Base-by-base conservation (phyloP, 2,329 filamentous ascomycete genomes). In the Ceratocystis cacaofunesta region DNA sequence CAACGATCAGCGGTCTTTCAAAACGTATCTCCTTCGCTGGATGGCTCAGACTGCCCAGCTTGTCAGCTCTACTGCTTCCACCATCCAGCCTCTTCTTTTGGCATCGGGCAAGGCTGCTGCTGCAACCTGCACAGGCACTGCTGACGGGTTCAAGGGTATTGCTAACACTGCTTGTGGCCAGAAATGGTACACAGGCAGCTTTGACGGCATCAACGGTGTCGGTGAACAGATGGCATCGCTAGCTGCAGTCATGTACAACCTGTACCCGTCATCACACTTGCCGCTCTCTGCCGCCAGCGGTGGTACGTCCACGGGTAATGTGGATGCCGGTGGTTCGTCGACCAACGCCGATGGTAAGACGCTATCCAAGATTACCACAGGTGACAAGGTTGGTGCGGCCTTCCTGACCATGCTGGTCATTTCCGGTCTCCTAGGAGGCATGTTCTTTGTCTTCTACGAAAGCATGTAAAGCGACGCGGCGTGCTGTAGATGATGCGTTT, bases 11-110 rank as follows among this genome's bases (percentile, higher is more conserved):
- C 81, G 81, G 70, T 84, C 80, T 61, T 91, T 90, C 82, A 91
- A 91, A 75, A 87, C 85, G 10, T 90, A 89, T 73, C 77, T 90
- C 30, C 75, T 83, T 30, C 85, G 88, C 57, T 91, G 86, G 83
- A 74, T 86, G 72, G 79, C 82, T 0, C 76, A 76, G 19, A 80
- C 82, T 1, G 74, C 78, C 5, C 78, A 82, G 71, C 72, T 86
- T 70, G 82, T 80, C 1, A 80, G 84, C 0, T 77, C 78, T 68
- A 82, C 79, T 1, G 76, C 74, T 67, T 73, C 78, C 61, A 74
- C 71, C 3, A 80, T 86, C 68, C 76, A 77, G 70, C 76, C 78
- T 4, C 74, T 84, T n/a, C 73, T 87, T 55, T 72, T 74, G 41
- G 72, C 75, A n/a, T 79, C 76, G 36, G 85, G 82, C 0, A 68